These are phyloP conservation scores for Xylaria grammica DNA, from an alignment of 495 filamentous ascomycete species.

Conservation along the genomic window DNA sequence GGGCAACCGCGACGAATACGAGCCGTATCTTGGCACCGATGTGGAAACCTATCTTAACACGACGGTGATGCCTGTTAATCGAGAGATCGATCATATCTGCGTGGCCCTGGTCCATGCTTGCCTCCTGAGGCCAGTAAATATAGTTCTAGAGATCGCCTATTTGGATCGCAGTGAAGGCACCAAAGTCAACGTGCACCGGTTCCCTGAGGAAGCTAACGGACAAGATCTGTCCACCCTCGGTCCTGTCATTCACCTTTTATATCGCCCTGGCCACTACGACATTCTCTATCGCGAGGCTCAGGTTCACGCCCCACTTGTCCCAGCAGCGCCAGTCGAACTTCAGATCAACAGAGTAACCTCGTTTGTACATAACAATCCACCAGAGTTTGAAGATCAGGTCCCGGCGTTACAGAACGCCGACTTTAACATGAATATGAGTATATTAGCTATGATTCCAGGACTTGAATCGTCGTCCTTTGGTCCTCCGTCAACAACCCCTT, in stretches of 20 bases:
- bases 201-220: conserved; percentile 62
- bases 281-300: conserved; percentile 73
- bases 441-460: conserved; percentile 54
- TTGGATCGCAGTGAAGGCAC: conserved; percentile 85
- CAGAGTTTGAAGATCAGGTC: conserved; percentile 42
- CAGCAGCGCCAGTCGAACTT: conserved; percentile 52
- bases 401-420: conserved; percentile 46
- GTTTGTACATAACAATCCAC: conserved; percentile 41
- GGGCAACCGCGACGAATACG: conserved; percentile 68
- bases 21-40: conserved; percentile 66
- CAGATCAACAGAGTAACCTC: conserved; percentile 56
- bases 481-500: conserved; percentile 31
- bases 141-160: conserved; percentile 87
- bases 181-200: conserved; percentile 76
- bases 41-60: conserved; percentile 73
- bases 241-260: conserved; percentile 56
- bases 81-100: conserved; percentile 89
- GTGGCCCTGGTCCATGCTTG: conserved; percentile 78
- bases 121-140: conserved; percentile 76
- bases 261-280: conserved; percentile 88
- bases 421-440: conserved; percentile 40
- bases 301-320: conserved; percentile 50
- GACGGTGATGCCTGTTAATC: conserved; percentile 72
- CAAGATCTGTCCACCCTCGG: conserved; percentile 52
- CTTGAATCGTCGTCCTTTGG: conserved; percentile 42